phyloP scores from a whole-genome alignment of 2,329 filamentous ascomycete genomes.

The Phialophora chinensis region DNA sequence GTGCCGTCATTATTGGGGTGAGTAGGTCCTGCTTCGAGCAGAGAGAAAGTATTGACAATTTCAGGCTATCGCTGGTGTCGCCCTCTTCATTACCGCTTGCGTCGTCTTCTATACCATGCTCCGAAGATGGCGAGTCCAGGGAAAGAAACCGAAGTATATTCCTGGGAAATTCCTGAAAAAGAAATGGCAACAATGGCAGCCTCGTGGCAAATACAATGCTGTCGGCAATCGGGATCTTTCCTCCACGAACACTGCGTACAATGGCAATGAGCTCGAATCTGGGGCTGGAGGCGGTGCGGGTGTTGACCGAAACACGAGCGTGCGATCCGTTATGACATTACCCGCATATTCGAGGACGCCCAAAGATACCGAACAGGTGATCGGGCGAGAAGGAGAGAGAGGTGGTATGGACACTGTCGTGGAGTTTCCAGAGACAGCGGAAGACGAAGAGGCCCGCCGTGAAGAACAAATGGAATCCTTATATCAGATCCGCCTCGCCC shows the following conservation, averaged over 20 bases:
- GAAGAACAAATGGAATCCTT: constrained; percentile 92
- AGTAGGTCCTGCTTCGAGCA: constrained; percentile 6
- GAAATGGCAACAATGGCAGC: constrained; percentile 39
- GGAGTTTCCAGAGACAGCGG: constrained; percentile 78
- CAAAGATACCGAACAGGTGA: constrained; percentile 76
- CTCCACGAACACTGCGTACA: constrained; percentile 33
- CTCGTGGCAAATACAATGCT: constrained; percentile 36
- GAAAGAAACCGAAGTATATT: constrained; percentile 33
- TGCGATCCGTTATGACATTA: constrained; percentile 92
- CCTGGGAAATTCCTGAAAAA: constrained; percentile 34
- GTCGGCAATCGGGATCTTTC: constrained; percentile 31
- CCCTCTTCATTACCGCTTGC: constrained; percentile 25
- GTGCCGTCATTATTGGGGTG: constrained; percentile 32
- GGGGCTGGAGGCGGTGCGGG: constrained; percentile 43
- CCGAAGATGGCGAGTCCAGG: constrained; percentile 31
- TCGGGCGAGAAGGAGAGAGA: constrained; percentile 88
- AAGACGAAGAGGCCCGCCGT: constrained; percentile 77
- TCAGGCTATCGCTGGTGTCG: constrained; percentile 29
- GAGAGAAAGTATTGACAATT: constrained; percentile 10
- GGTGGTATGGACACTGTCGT: constrained; percentile 90
- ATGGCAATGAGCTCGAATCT: constrained; percentile 25
- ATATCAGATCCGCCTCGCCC: constrained; percentile 83
- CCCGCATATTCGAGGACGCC: constrained; percentile 80
- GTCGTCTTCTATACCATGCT: constrained; percentile 33
- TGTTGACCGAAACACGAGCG: constrained; percentile 81